phyloP scores from a whole-genome alignment of 2,329 filamentous ascomycete genomes.

The Botrytis fabae region DNA sequence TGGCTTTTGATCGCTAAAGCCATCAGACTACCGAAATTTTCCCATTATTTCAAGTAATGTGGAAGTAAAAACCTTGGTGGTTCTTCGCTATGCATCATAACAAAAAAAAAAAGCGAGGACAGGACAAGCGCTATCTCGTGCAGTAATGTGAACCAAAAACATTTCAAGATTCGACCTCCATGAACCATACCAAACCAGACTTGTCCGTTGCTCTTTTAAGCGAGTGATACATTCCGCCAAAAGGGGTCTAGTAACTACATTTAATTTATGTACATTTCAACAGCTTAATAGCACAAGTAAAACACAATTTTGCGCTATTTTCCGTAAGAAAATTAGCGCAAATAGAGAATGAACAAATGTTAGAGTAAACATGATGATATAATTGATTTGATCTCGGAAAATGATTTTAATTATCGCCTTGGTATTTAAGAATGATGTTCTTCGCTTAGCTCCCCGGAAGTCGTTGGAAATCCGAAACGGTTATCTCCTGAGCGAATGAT shows the following conservation, averaged over 20 bases:
- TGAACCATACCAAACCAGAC: not conserved
- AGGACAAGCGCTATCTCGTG: not conserved
- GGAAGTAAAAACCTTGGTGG: not conserved
- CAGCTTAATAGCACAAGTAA: no score
- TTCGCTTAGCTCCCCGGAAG: not conserved
- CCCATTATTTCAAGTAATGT: not conserved
- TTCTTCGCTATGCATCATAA: not conserved
- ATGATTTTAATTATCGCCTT: not conserved
- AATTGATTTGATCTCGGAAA: not conserved
- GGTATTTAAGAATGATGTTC: not conserved
- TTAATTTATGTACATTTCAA: not conserved
- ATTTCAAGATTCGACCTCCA: not conserved
- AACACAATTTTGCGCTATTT: not conserved
- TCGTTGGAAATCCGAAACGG: not conserved
- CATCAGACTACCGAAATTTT: not conserved
- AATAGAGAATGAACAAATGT: not conserved
- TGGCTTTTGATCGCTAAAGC: not conserved
- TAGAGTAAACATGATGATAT: not conserved
- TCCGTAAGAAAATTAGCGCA: not conserved
- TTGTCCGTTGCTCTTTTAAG: not conserved
- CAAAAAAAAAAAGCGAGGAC: not conserved
- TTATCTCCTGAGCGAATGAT: not conserved
- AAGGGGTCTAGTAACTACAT: not conserved
- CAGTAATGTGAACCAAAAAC: not conserved
- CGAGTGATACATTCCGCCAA: accelerated